Percentiles rank a stretch among this genome's conserved stretches.
Conservation (phyloP, 768 basidiomycete genomes). For the Pleurotus ostreatus region DNA sequence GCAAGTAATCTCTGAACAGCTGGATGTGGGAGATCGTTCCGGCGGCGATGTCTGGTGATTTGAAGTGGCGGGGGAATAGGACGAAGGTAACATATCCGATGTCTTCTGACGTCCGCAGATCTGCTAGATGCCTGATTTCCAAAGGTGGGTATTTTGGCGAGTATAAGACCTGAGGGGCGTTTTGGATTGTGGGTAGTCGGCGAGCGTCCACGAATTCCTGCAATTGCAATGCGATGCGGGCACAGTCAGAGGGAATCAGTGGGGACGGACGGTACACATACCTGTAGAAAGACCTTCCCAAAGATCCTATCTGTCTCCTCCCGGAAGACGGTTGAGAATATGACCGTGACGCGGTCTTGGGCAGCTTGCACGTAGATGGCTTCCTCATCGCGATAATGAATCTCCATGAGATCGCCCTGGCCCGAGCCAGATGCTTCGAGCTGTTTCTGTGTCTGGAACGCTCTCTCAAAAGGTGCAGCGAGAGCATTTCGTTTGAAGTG, state of each 20-base stretch:
- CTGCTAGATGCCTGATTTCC: constrained; percentile 87
- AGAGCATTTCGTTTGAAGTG: constrained; percentile 90
- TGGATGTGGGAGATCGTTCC: constrained; percentile 92
- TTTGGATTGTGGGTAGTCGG: constrained; percentile 87
- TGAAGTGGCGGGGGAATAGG: constrained; percentile 94
- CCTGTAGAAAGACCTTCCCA: constrained; percentile 98
- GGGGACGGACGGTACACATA: constrained; percentile 24
- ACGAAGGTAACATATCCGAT: constrained; percentile 98
- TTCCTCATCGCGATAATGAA: constrained; percentile 96
- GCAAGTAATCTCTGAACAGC: constrained; percentile 96
- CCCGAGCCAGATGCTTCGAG: constrained; percentile 68
- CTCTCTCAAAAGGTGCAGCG: constrained; percentile 90
- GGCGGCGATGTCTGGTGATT: constrained; percentile 60
- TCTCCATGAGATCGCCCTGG: constrained; percentile 82
- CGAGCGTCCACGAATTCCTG: constrained; percentile 99
- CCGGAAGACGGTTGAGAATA: constrained; percentile 94
- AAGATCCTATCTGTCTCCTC: constrained; percentile 98
- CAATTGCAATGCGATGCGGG: neutral
- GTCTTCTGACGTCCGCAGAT: constrained; percentile 79
- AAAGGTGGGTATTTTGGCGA: constrained; percentile 92
- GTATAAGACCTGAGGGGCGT: constrained; percentile 95
- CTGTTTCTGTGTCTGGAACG: constrained; percentile 77
- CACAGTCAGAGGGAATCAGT: neutral
- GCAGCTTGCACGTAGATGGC: constrained; percentile 94
- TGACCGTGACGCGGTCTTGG: constrained; percentile 93